A percentile compares a stretch with the other conserved stretches of the same genome.
phyloP scores from a whole-genome alignment of 176 grass and related monocot genomes.

The Calamus simplicifolius region DNA sequence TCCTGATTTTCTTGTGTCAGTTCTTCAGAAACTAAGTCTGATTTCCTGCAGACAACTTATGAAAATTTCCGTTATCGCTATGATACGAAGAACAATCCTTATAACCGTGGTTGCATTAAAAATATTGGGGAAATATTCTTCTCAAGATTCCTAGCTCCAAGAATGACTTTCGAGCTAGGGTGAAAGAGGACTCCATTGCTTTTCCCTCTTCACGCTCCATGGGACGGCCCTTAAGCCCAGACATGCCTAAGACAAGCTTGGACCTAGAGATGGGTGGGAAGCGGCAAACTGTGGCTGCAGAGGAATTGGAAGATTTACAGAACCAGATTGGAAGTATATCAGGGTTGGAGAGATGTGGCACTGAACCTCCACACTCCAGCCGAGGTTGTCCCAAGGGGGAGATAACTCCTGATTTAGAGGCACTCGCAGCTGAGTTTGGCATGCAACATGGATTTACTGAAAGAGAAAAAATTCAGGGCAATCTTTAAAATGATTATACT shows the following conservation, averaged over 20 bases:
- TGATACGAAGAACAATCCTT: conserved; percentile 16
- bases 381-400: conserved; percentile 9
- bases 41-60: conserved; percentile 16
- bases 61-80: conserved; percentile 24
- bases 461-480: conserved; percentile 1
- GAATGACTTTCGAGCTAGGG: conserved; percentile 23
- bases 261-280: conserved; percentile 19
- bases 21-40: background rate
- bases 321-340: conserved; percentile 9
- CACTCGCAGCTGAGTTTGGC: too few species aligned
- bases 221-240: conserved; percentile 5
- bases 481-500: background rate
- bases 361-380: conserved; percentile 2
- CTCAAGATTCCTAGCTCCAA: conserved; percentile 15
- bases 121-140: conserved; percentile 19
- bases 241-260: conserved; percentile 12
- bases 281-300: conserved; percentile 9
- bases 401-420: background rate
- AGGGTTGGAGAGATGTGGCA: conserved; percentile 1
- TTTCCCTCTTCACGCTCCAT: conserved; percentile 12
- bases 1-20: background rate
- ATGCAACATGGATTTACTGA: conserved; percentile 9
- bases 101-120: conserved; percentile 4
- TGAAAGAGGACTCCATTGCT: conserved; percentile 16
- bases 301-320: conserved; percentile 26